These are phyloP conservation scores for Apiospora malaysiana DNA, from an alignment of 2,329 filamentous ascomycete species.

Conservation along the genomic window DNA sequence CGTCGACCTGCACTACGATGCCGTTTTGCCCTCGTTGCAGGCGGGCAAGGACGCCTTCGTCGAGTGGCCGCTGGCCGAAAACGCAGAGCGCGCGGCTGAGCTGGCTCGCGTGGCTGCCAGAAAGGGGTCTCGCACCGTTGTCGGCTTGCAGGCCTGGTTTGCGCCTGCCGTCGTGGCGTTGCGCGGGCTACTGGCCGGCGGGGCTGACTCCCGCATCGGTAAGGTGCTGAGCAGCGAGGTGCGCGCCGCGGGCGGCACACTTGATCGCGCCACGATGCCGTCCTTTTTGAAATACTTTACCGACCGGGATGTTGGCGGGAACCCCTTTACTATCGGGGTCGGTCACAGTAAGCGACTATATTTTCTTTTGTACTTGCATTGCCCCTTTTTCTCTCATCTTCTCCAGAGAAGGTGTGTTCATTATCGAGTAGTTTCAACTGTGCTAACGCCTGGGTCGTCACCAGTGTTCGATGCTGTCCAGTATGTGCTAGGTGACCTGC, in stretches of 20 bases:
- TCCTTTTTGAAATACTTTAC: constrained; percentile 52
- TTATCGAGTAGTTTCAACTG: constrained; percentile 24
- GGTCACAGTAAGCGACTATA: constrained; percentile 24
- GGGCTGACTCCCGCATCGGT: constrained; percentile 46
- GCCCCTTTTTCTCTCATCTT: neutral
- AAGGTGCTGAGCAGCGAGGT: constrained; percentile 57
- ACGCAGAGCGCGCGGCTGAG: constrained; percentile 45
- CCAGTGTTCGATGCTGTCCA: constrained; percentile 49
- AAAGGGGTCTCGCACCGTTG: constrained; percentile 45
- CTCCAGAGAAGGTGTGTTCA: too few relatives aligned
- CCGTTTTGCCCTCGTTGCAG: constrained; percentile 50
- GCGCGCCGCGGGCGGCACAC: constrained; percentile 42
- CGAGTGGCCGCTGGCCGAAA: constrained; percentile 62
- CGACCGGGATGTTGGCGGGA: constrained; percentile 52
- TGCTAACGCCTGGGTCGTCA: neutral
- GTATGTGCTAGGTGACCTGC: constrained; percentile 50
- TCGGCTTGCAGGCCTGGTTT: constrained; percentile 57
- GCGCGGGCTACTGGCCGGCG: constrained; percentile 47
- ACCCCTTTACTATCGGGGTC: constrained; percentile 38
- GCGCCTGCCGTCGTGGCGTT: constrained; percentile 50
- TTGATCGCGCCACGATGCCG: constrained; percentile 38
- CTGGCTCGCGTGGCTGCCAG: constrained; percentile 41
- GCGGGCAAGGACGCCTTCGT: constrained; percentile 59
- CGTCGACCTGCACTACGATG: constrained; percentile 56
- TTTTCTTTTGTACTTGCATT: too few relatives aligned